Evolutionary conservation across 176 grass and related monocot species (phyloP), one percentile per base, ranked within the genome.

Genomic region (Aegilops sharonensis): DNA sequence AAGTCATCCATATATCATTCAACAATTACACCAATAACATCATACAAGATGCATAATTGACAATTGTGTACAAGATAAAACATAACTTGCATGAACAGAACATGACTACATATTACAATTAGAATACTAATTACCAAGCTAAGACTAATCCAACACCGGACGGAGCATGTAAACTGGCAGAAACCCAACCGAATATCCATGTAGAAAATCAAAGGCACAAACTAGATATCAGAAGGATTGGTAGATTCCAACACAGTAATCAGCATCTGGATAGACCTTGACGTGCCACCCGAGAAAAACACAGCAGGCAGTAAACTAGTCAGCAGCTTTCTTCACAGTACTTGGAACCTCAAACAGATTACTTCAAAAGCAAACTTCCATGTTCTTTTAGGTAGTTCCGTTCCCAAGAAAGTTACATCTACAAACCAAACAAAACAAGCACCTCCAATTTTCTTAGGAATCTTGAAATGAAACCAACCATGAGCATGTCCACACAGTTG

Each of bases 11-110:
- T 62, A 21, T 68, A 59, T 83, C 31, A 59, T 67, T 83, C 59
- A 11, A 70, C 3, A 72, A 6, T 39, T 83, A 74, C 54, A 83
- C 54, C 54, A 57, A 57, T 21, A 74, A 83, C 23, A 83, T 83
- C 81, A 62, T 20, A 57, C 18, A 7, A 3, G 54, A 57, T 57
- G 54, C 18, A 57, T 57, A 57, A 20, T 21, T 57, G 18, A 57
- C 17, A 3, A 21, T 57, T 57, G 7, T 20, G 18, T 57, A 57
- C 54, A 57, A 57, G 1, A 54, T 54, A 54, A 52, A 54, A 18
- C 54, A 57, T 57, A 57, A 21, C 0, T 57, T 57, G 6, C 54
- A 57, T 21, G 0, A 57, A 57, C 5, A 57, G 3, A 57, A 21
- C 17, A 57, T 57, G 54, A 57, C 17, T 21, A 57, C 17, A 57